Percentiles rank a stretch among this genome's conserved stretches.
These are phyloP conservation scores for Fusarium nygamai DNA, from an alignment of 2,329 filamentous ascomycete genomes.

Conservation along the genomic window DNA sequence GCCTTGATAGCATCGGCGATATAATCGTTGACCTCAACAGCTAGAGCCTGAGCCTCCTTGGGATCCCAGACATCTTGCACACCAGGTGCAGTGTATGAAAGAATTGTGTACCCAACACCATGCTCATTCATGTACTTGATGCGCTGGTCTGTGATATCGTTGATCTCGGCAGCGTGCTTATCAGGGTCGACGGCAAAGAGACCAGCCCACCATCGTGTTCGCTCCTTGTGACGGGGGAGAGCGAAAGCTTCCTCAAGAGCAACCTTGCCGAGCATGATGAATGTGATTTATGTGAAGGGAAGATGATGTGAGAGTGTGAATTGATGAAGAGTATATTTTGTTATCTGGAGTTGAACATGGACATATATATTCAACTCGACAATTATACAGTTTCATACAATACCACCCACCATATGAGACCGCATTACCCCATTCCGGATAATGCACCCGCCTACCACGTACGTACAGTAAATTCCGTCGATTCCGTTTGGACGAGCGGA, in stretches of 20 bases:
- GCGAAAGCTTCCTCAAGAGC: conserved; percentile 71
- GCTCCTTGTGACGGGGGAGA: conserved; percentile 66
- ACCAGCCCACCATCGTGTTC: conserved; percentile 68
- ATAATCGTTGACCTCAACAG: conserved; percentile 56
- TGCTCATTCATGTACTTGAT: conserved; percentile 57
- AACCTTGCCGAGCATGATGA: conserved; percentile 67
- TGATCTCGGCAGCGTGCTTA: conserved; percentile 66
- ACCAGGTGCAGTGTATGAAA: conserved; percentile 60
- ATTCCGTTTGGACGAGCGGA: conserved; percentile 15
- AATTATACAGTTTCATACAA: neutral
- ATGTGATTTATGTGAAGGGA: neutral
- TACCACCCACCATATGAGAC: neutral
- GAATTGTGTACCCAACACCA: conserved; percentile 59
- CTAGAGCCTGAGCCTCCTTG: conserved; percentile 52
- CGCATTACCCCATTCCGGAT: conserved; percentile 2
- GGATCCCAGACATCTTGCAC: conserved; percentile 57
- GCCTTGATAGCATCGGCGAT: conserved; percentile 51
- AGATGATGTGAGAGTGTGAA: neutral
- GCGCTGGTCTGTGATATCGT: conserved; percentile 53
- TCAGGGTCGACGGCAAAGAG: conserved; percentile 68
- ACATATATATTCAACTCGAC: conserved; percentile 1
- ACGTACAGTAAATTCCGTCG: neutral
- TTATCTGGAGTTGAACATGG: neutral
- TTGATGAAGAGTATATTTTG: neutral
- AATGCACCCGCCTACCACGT: conserved; percentile 21